Percentiles rank a stretch among this genome's conserved stretches.
Conservation (phyloP, 1,284 basidiomycete genomes). For the Heliocybe sulcata region DNA sequence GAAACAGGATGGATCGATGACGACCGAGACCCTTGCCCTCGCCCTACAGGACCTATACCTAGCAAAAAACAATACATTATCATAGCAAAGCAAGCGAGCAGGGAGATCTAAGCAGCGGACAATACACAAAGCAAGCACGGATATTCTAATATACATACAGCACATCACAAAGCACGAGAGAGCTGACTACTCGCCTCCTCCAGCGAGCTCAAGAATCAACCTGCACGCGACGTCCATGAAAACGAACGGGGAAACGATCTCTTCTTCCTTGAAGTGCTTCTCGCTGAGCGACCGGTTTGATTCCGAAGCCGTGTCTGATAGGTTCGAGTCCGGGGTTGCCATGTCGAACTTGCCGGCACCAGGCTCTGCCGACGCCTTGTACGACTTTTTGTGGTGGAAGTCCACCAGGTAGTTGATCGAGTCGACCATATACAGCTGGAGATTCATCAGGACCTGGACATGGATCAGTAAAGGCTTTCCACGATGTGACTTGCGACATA, state of each 20-base stretch:
- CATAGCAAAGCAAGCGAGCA: not conserved
- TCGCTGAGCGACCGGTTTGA: conserved; percentile 42
- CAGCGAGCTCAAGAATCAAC: conserved; percentile 74
- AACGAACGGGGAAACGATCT: conserved; percentile 87
- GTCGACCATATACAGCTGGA: conserved; percentile 95
- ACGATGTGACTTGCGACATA: conserved; percentile 32
- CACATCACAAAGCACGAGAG: not conserved
- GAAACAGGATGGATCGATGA: not conserved
- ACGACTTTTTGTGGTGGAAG: conserved; percentile 95
- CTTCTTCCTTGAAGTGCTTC: conserved; percentile 53
- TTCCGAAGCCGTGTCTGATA: conserved; percentile 42
- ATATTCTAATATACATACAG: not conserved
- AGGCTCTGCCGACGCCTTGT: conserved; percentile 55
- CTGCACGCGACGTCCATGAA: conserved; percentile 95
- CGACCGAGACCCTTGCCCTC: not conserved
- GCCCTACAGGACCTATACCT: not conserved
- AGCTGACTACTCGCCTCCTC: conserved; percentile 35
- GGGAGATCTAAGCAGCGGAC: not conserved
- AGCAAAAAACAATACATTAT: not conserved
- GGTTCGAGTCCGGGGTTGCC: conserved; percentile 38
- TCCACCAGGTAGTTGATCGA: conserved; percentile 96
- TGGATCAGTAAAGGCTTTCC: not conserved
- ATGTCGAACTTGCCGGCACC: conserved; percentile 66
- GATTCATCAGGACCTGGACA: conserved; percentile 85
- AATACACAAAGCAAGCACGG: not conserved